A percentile compares a stretch with the other conserved stretches of the same genome.
phyloP scores from a whole-genome alignment of 768 basidiomycete species.

The Russula olivacea region DNA sequence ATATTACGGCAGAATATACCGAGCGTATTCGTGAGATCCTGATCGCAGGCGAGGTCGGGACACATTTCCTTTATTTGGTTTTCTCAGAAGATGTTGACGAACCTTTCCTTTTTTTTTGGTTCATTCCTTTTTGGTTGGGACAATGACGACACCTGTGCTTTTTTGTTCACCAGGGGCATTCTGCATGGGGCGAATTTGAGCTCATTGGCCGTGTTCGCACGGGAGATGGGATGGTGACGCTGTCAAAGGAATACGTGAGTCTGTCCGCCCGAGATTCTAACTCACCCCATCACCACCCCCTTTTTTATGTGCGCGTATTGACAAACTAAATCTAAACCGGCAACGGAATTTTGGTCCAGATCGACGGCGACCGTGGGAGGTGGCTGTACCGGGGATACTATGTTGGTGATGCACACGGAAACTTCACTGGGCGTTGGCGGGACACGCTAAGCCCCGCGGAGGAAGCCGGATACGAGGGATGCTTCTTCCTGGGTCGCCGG shows the following conservation, averaged over 20 bases:
- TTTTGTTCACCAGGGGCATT: constrained; percentile 60
- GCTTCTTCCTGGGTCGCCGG: constrained; percentile 69
- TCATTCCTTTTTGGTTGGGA: neutral
- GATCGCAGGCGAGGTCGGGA: constrained; percentile 62
- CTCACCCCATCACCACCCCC: neutral
- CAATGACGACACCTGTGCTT: no score
- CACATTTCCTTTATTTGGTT: neutral
- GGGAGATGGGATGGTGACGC: constrained; percentile 71
- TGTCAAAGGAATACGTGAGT: constrained; percentile 80
- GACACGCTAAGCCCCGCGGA: constrained; percentile 66
- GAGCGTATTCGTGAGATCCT: constrained; percentile 52
- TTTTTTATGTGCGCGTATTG: neutral
- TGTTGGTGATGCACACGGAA: constrained; percentile 61
- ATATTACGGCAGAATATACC: constrained; percentile 23
- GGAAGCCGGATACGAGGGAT: constrained; percentile 77
- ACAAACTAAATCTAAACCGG: constrained; percentile 23
- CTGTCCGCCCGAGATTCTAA: neutral
- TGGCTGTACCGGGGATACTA: constrained; percentile 87
- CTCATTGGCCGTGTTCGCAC: constrained; percentile 74
- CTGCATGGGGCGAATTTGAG: constrained; percentile 85
- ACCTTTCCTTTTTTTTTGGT: no score
- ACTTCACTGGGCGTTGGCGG: constrained; percentile 80
- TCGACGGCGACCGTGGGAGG: constrained; percentile 66
- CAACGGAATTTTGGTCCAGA: constrained; percentile 34
- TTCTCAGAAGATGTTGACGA: neutral